Evolutionary conservation across 2,329 filamentous ascomycete genomes (phyloP).

Genomic region (Aaosphaeria arxii): DNA sequence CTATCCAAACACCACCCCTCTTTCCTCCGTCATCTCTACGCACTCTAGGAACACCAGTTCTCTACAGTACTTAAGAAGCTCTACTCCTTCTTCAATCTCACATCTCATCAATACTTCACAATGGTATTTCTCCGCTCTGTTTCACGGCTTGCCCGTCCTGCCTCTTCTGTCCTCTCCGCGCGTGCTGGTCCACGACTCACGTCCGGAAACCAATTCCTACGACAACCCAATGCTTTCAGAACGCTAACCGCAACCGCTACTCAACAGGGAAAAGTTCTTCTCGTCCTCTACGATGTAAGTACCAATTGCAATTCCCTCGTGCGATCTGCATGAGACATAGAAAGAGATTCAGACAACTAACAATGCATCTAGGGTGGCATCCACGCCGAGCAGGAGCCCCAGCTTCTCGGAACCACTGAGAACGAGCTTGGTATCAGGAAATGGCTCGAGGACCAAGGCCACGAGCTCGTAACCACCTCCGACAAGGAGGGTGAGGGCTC

Average conservation of each 20-base stretch:
- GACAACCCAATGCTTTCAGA: slow-evolving; percentile 52
- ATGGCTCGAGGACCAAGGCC: slow-evolving; percentile 96
- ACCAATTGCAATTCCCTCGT: background rate
- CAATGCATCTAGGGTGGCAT: slow-evolving; percentile 59
- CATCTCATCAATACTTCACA: slow-evolving; percentile 32
- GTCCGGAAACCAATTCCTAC: slow-evolving; percentile 42
- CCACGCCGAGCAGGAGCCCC: slow-evolving; percentile 85
- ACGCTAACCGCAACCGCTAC: slow-evolving; percentile 63
- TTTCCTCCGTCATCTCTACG: slow-evolving; percentile 9
- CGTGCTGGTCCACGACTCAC: slow-evolving; percentile 40
- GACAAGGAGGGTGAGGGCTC: slow-evolving; percentile 96
- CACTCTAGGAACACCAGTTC: background rate
- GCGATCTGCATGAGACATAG: no score
- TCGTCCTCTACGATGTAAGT: slow-evolving; percentile 87
- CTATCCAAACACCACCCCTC: slow-evolving; percentile 26
- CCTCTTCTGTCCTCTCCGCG: slow-evolving; percentile 51
- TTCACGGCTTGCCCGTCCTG: slow-evolving; percentile 56
- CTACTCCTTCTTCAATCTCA: background rate
- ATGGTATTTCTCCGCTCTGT: slow-evolving; percentile 63
- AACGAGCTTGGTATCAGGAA: slow-evolving; percentile 97
- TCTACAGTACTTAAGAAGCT: background rate
- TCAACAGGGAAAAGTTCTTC: slow-evolving; percentile 90
- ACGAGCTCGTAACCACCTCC: slow-evolving; percentile 94
- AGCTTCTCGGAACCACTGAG: slow-evolving; percentile 90
- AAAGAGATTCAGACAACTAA: slow-evolving; percentile 1